Evolutionary conservation across 805 yeast species (phyloP), one percentile per base, ranked within the genome.

Genomic region (Kuraishia molischiana): DNA sequence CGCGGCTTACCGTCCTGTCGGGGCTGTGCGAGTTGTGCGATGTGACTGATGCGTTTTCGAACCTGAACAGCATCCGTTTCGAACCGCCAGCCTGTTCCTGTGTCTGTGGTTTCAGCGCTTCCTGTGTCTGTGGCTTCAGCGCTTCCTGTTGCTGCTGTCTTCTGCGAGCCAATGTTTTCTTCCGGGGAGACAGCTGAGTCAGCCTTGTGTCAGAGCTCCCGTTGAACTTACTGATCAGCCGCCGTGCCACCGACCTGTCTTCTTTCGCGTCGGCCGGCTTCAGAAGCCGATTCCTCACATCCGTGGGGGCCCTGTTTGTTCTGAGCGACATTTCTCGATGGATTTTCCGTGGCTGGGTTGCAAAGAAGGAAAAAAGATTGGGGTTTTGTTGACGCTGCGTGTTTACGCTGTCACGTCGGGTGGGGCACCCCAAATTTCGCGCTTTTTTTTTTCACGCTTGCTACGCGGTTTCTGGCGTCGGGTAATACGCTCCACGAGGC

Each of bases 121-220:
- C 10, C 11, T 8, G 8, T 22, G 11, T 11, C 26, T 22, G 10
- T 22, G 26, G 11, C 11, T 22, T 22, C 26, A 22, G 26, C 26
- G 11, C 8, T 11, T 22, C 26, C 8, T 28, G 17, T 14, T 28
- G 31, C 17, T 28, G 31, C 14, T 11, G 26, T 22, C 11, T 22
- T 22, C 31, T 10, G 10, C 28, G n/a, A 5, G 29, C 28, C 19
- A 34, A 24, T 10, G 28, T 34, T n/a, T 22, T 34, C 18, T 34
- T 34, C 11, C 36, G 19, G 3, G 36, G 36, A 15, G 36, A 34
- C 4, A 34, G 15, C 19, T 34, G 26, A 9, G 20, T n/a, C 11
- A 17, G 13, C 3, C 14, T 34, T 18, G 20, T 19, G 4, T 17
- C 15, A 6, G 26, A 24, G 19, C 19, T 19, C 26, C 29, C 36